Evolutionary conservation across 495 filamentous ascomycete genomes (phyloP), one percentile per base, ranked within the genome.

Genomic region (Penicillium crystallinum): DNA sequence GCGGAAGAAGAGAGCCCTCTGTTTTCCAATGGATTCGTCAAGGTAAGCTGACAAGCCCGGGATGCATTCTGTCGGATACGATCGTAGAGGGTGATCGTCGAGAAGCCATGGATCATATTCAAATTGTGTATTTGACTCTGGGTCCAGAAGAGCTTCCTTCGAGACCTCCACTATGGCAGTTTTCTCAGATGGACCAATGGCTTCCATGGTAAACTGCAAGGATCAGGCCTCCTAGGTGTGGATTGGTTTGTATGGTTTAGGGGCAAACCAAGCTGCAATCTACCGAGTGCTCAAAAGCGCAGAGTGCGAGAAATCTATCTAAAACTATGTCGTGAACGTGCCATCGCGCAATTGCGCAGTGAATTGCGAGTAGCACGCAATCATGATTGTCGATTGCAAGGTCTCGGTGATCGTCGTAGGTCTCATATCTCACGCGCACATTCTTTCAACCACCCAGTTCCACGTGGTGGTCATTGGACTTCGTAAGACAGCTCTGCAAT

Each of bases 31-130:
- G 11, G 44, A 57, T 30, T 62, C 52, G 1, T 54, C 18, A 9
- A 68, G 18, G 17, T 62, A 58, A 8, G 44, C 15, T 0, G 48
- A 37, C 27, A 69, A 15, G 0, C 66, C 65, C 2, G 72, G 68
- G 27, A 65, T 62, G 49, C 68, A 73, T 14, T 66, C 62, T n/a
- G 58, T 61, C 19, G 70, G 70, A 54, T 69, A 59, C 1, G 68
- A 68, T 12, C 72, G 72, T 9, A 72, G 63, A 8, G 70, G 72
- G 47, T 75, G 72, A 29, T 72, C 72, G 10, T 73, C 71, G 7
- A 75, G 44, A 30, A 67, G 49, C 62, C 63, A 70, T 19, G 63
- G 59, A 21, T 65, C 58, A 40, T 65, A 66, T 53, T 72, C 71
- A 48, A 65, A 60, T 9, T 58, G 50, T 2, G n/a, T 37, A 4